These are phyloP conservation scores for Coemansia sp. DNA, from an alignment of 192 early-diverging fungal species.

Conservation along the genomic window DNA sequence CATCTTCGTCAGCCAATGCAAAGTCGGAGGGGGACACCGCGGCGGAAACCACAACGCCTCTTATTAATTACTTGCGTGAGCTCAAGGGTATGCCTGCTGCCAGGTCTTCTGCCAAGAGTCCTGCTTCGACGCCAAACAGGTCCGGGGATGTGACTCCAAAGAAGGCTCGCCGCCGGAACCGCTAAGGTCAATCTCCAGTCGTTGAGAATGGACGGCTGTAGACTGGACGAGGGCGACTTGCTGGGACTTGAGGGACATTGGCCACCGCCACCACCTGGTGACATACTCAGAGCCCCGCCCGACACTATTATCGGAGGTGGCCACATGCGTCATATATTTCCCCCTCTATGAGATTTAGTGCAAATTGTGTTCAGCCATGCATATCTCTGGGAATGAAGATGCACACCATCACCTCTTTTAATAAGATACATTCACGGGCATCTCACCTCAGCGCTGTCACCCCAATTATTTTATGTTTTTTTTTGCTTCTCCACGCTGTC, in stretches of 20 bases:
- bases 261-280: no score
- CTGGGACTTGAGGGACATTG: no score
- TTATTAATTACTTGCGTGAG: constrained; percentile 37
- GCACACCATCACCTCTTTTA: not conserved
- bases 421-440: no score
- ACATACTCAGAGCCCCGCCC: no score
- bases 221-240: not conserved
- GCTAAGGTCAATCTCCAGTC: not conserved
- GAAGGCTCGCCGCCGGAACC: constrained; percentile 19
- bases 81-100: constrained; percentile 16
- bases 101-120: not conserved
- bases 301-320: no score
- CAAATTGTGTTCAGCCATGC: not conserved
- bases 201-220: no score
- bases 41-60: constrained; percentile 17
- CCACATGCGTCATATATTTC: no score
- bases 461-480: no score
- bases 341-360: not conserved
- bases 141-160: constrained; percentile 2
- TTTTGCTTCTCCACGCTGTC: not conserved
- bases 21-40: not conserved
- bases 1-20: not conserved
- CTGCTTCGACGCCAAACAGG: not conserved
- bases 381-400: not conserved
- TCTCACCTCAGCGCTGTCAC: no score